Percentiles rank a stretch among this genome's conserved stretches.
These are phyloP conservation scores for Penicillium parvum DNA, from an alignment of 495 filamentous ascomycete species.

Conservation along the genomic window DNA sequence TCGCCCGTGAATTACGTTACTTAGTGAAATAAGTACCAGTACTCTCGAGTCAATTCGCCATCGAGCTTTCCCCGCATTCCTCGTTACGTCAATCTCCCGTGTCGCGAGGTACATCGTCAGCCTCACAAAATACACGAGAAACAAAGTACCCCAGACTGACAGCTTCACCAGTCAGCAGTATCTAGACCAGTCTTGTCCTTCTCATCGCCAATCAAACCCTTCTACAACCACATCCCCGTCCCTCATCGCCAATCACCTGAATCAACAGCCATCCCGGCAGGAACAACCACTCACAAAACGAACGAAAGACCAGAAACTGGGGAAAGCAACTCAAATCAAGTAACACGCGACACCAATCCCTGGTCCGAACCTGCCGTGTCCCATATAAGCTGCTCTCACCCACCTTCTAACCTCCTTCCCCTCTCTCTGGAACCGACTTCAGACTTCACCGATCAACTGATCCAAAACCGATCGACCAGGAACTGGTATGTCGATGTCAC, in stretches of 20 bases:
- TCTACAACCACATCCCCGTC: background rate
- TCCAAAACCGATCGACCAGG: background rate
- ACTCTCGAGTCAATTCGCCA: conserved; percentile 2
- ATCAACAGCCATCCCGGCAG: background rate
- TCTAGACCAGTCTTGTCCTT: too few relatives aligned
- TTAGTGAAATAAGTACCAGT: background rate
- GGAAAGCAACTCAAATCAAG: too few relatives aligned
- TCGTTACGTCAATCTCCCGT: conserved; percentile 18
- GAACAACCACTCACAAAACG: background rate
- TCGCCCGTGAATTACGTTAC: too few relatives aligned
- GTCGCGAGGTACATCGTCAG: background rate
- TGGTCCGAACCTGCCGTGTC: background rate
- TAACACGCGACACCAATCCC: background rate
- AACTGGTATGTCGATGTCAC: too few relatives aligned
- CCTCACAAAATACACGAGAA: background rate
- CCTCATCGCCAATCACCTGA: background rate
- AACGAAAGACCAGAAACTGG: too few relatives aligned
- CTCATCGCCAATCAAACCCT: background rate
- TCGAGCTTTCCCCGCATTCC: conserved; percentile 30
- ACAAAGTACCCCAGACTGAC: background rate
- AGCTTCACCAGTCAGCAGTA: too few relatives aligned
- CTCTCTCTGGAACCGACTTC: too few relatives aligned
- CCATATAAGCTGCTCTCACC: background rate
- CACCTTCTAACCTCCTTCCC: background rate
- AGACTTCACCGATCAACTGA: too few relatives aligned